Percentiles rank a stretch among this genome's conserved stretches.
These are phyloP conservation scores for Hypomontagnella monticulosa DNA, from an alignment of 495 filamentous ascomycete genomes.

Conservation along the genomic window DNA sequence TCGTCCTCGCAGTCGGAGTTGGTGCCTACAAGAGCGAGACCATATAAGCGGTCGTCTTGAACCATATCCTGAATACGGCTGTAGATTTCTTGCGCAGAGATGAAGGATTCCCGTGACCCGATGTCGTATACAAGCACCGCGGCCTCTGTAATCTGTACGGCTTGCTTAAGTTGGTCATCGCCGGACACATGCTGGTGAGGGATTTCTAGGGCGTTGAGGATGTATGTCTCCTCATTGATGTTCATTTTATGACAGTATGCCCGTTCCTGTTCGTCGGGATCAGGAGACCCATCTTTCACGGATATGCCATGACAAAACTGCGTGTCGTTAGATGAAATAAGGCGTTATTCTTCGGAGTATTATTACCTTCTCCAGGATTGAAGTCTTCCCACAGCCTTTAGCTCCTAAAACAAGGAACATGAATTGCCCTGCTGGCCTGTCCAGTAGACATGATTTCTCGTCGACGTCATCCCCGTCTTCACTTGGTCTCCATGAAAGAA, in stretches of 20 bases:
- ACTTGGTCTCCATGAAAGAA: constrained; percentile 53
- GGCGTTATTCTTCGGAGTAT: not conserved
- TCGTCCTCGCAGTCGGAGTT: constrained; percentile 45
- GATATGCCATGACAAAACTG: constrained; percentile 50
- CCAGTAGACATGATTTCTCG: constrained; percentile 17
- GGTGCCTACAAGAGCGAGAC: constrained; percentile 51
- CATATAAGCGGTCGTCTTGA: constrained; percentile 40
- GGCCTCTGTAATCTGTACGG: constrained; percentile 53
- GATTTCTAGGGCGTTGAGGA: constrained; percentile 53
- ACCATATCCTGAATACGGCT: constrained; percentile 45
- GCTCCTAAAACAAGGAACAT: constrained; percentile 54
- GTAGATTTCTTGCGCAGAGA: constrained; percentile 40
- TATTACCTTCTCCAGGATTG: constrained; percentile 52
- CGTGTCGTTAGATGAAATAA: constrained; percentile 1
- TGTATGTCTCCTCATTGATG: constrained; percentile 45
- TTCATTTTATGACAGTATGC: constrained; percentile 48
- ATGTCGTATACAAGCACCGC: constrained; percentile 54
- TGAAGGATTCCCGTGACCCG: constrained; percentile 46
- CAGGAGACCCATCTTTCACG: constrained; percentile 28
- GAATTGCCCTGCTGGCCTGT: constrained; percentile 48
- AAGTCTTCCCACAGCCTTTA: constrained; percentile 54
- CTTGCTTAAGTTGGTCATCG: constrained; percentile 48
- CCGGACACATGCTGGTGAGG: constrained; percentile 46
- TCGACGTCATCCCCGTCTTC: constrained; percentile 15
- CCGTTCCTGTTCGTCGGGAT: constrained; percentile 44